These are phyloP conservation scores for Chloranthus sessilifolius DNA, from an alignment of 164 flowering plant species.

Conservation along the genomic window DNA sequence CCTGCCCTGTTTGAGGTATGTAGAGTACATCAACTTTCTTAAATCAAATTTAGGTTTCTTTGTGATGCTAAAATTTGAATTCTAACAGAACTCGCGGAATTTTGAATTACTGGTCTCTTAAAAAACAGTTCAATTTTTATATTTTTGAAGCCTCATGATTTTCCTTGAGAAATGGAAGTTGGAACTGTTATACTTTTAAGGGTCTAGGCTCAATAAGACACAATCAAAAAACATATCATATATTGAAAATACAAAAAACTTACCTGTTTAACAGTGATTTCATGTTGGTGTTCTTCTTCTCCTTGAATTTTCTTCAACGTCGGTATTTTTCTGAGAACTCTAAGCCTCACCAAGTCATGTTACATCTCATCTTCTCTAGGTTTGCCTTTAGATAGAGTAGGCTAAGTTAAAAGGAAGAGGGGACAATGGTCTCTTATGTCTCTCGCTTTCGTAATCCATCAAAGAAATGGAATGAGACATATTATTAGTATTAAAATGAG, in stretches of 20 bases:
- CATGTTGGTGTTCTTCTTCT: not conserved
- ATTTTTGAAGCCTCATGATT: not conserved
- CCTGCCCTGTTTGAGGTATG: conserved; percentile 79
- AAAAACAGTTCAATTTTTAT: too few relatives aligned
- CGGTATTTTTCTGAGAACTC: not conserved
- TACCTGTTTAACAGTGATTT: not conserved
- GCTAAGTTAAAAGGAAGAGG: too few relatives aligned
- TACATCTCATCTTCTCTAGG: too few relatives aligned
- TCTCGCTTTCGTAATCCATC: too few relatives aligned
- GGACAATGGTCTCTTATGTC: too few relatives aligned
- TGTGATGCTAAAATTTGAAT: too few relatives aligned
- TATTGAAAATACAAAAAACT: not conserved
- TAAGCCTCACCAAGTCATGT: not conserved
- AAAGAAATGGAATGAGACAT: too few relatives aligned
- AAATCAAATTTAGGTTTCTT: not conserved
- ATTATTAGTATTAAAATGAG: too few relatives aligned
- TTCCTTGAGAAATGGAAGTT: not conserved
- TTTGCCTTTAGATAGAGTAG: too few relatives aligned
- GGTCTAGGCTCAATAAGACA: too few relatives aligned
- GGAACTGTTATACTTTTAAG: too few relatives aligned
- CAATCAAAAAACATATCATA: not conserved
- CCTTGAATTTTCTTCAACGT: not conserved
- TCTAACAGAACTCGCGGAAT: too few relatives aligned
- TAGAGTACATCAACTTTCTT: not conserved
- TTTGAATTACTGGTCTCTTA: not conserved